Evolutionary conservation across 768 basidiomycete species (phyloP).

Genomic region (Nidularia sp.): DNA sequence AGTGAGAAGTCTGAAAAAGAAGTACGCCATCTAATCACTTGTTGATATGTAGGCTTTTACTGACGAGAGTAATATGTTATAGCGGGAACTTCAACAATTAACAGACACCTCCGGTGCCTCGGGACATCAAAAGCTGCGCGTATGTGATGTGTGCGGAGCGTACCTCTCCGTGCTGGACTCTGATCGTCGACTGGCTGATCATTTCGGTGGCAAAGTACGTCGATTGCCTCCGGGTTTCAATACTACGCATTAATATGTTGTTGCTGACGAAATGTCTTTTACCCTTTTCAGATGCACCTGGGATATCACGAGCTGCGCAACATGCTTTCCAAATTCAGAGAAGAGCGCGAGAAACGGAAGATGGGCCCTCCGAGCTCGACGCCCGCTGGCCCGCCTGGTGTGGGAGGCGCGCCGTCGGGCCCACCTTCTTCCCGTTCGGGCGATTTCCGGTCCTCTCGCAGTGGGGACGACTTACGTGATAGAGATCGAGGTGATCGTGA

Average conservation of each 20-base stretch:
- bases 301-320: slow-evolving; percentile 98
- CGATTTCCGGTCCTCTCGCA: slow-evolving; percentile 54
- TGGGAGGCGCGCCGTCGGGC: slow-evolving; percentile 32
- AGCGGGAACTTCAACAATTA: slow-evolving; percentile 93
- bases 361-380: slow-evolving; percentile 42
- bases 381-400: slow-evolving; percentile 27
- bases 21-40: slow-evolving; percentile 36
- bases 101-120: slow-evolving; percentile 98
- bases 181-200: slow-evolving; percentile 96
- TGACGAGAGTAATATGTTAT: slow-evolving; percentile 8
- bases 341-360: slow-evolving; percentile 83
- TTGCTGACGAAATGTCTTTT: slow-evolving; percentile 6
- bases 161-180: slow-evolving; percentile 97
- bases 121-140: slow-evolving; percentile 98
- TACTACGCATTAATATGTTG: too few relatives aligned
- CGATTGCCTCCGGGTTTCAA: too few relatives aligned
- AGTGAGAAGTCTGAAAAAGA: slow-evolving; percentile 95
- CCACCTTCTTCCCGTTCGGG: slow-evolving; percentile 33
- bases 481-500: slow-evolving; percentile 63
- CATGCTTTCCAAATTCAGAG: slow-evolving; percentile 86
- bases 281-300: slow-evolving; percentile 81
- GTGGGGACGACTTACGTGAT: slow-evolving; percentile 55
- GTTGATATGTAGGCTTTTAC: slow-evolving; percentile 4
- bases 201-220: slow-evolving; percentile 97
- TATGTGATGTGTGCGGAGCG: slow-evolving; percentile 99